Evolutionary conservation across 257 asterid genomes (phyloP), one percentile per base, ranked within the genome.

Genomic region (Cinchona pubescens): DNA sequence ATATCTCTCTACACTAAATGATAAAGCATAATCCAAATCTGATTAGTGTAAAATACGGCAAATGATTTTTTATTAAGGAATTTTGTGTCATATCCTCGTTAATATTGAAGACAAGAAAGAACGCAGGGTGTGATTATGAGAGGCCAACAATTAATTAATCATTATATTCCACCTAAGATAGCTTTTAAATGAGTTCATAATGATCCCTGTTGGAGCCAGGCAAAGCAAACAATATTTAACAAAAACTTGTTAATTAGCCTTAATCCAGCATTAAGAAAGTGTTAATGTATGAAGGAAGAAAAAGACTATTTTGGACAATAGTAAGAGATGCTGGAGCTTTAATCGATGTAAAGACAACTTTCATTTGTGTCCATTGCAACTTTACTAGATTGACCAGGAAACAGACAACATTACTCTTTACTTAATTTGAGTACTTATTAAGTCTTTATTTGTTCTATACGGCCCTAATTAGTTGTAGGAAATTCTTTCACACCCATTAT

Each of bases 1-100:
- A 62, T 53, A 67, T 58, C n/a, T 83, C 77, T 79, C 69, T 77
- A 35, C 82, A 81, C 76, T 78, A 87, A 79, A 55, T 53, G 90
- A 58, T 83, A 72, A 83, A 45, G 76, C 67, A 85, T 79, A 82
- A 86, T 89, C 89, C 90, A 91, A 91, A 82, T 3, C 11, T 53
- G 43, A 78, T 38, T 45, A 79, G 76, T 76, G 67, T 70, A 86
- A 92, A 87, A 87, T 85, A 40, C 95, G 91, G 89, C 93, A 76
- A 82, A 83, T 71, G n/a, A 72, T 72, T 72, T 68, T 56, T 30
- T 30, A 61, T 46, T 71, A 7, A 37, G 76, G 48, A 46, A 27
- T 16, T 81, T 42, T 65, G 40, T 67, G 19, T 49, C 49, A 67
- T 66, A 38, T 67, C 61, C 64, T 73, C n/a, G 40, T 51, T 73